Evolutionary conservation across 371 early-diverging fungal species (phyloP), one percentile per base, ranked within the genome.

Genomic region (Circinella umbellata): DNA sequence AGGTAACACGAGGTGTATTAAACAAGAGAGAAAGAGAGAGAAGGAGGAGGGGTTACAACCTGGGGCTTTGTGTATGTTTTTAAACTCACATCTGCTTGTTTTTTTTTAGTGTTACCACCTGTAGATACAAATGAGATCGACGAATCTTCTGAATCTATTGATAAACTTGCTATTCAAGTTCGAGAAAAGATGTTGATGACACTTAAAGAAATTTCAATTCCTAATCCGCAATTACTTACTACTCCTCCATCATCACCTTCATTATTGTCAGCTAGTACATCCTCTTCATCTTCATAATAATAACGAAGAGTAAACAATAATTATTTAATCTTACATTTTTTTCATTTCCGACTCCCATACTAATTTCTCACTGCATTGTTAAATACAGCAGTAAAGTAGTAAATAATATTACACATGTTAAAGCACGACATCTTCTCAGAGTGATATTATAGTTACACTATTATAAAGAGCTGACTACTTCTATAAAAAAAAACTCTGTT

Each of bases 171-270:
- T 66, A 84, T 82, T 63, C 60, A 77, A 54, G 89, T 91, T 6
- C 89, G 95, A 72, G 86, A 89, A 46, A 57, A 78, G 71, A 96
- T 96, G 96, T 72, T 92, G 55, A 76, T 72, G 38, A 84, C 91
- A 42, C 80, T 96, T 49, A 81, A 82, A 67, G 90, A 90, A 64
- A 91, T 95, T 57, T 87, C 90, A 59, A 65, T 38, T 48, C 39
- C 54, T 65, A 53, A 35, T 38, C 55, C 66, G 2, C 4, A n/a
- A 5, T 13, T 5, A 13, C 8, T 13, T 51, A 51, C 8, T 51
- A 5, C 51, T 51, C 51, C 51, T 51, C 51, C 51, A 51, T 8
- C 51, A 51, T 51, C 49, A 4, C 49, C 4, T 6, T 39, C 10
- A 39, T 39, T 39, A 39, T 10, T 42, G 3, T 27, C 42, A 42